Evolutionary conservation across 257 asterid genomes (phyloP), one percentile per base, ranked within the genome.

Genomic region (Agastache rugosa): DNA sequence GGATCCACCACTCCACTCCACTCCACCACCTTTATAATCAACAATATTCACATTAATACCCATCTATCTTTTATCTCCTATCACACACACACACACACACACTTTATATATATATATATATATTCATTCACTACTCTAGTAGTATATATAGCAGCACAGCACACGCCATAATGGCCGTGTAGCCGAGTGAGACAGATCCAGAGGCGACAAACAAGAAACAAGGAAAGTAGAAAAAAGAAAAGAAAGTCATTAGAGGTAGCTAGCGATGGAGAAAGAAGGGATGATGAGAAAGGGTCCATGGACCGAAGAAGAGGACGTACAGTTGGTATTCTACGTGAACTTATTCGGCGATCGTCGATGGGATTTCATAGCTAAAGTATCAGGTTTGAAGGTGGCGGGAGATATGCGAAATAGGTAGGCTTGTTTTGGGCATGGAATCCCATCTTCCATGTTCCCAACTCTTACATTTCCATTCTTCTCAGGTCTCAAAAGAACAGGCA

Each of bases 331-430:
- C 42, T 88, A 90, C 82, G 98, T 91, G 83, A 91, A 88, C 83
- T 82, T 93, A 67, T 91, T 91, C 17, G 98, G 97, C 11, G 98
- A 93, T 34, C 92, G 98, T 1, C 89, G 98, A 35, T 93, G 98
- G 98, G 97, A 93, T 81, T 93, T 93, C 93, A 83, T 93, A 80
- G 96, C 98, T 0, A 89, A 90, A 87, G 97, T 93, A 48, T 93
- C 98, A 93, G 98, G 98, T 93, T 93, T 93, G 98, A 86, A 88
- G 96, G 97, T 89, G 97, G 98, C 81, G 98, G 98, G 98, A 87
- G 98, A 91, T 48, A 20, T 17, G 72, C 79, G 67, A 72, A 65
- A 67, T 69, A 78, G 98, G 97, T 93, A 93, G 89, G 93, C 83
- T 80, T 92, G 82, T 83, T 87, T 83, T 71, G 91, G 91, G 96